Evolutionary conservation across 2,329 filamentous ascomycete genomes (phyloP).

Genomic region (Nothophaeocryptopus gaeumannii): DNA sequence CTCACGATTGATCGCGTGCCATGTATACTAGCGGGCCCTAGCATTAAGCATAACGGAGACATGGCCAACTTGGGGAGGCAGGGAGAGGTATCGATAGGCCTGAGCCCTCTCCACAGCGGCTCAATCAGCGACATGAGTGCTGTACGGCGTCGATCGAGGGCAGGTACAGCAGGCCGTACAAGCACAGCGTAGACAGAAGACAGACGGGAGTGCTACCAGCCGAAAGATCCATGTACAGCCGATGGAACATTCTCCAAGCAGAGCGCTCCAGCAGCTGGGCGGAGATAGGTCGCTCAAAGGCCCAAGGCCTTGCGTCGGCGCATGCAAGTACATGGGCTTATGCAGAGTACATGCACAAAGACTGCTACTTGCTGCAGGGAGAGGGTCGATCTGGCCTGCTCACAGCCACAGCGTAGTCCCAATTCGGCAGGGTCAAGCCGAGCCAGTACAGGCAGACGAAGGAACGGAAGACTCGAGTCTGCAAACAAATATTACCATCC

Average conservation of each 20-base stretch:
- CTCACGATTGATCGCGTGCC: slow-evolving; percentile 13
- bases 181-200: too few species aligned
- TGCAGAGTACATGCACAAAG: too few species aligned
- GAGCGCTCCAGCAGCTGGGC: not conserved
- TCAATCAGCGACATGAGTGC: too few species aligned
- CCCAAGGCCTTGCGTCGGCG: not conserved
- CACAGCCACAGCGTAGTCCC: not conserved
- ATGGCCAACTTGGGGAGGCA: not conserved
- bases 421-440: too few species aligned
- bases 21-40: slow-evolving; percentile 8
- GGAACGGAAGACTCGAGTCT: too few species aligned
- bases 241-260: slow-evolving; percentile 8
- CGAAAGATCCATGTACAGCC: slow-evolving; percentile 10
- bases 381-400: not conserved
- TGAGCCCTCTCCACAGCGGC: too few species aligned
- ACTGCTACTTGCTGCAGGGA: too few species aligned
- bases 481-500: too few species aligned
- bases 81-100: not conserved
- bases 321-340: slow-evolving; percentile 3
- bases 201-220: slow-evolving; percentile 1
- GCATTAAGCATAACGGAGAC: slow-evolving; percentile 19
- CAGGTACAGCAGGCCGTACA: not conserved
- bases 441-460: too few species aligned
- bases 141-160: slow-evolving; percentile 6
- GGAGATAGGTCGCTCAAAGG: not conserved